Conservation (phyloP, 2,329 filamentous ascomycete genomes). For the Calonectria pseudoreteaudii region DNA sequence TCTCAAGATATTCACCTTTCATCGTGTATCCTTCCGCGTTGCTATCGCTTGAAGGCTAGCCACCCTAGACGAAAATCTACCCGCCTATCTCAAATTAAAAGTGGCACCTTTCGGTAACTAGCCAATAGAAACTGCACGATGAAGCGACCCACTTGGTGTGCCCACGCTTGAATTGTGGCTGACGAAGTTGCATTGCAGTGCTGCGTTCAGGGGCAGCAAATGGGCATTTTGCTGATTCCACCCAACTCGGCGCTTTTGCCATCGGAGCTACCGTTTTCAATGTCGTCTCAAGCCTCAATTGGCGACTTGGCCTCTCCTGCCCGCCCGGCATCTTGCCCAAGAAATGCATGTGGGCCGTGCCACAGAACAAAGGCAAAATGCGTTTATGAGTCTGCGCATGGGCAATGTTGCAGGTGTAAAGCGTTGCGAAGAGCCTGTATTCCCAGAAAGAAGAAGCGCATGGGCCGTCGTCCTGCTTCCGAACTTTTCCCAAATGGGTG, state of each 20-base stretch:
- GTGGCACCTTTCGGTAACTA: background rate
- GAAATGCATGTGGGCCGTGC: background rate
- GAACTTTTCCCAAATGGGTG: background rate
- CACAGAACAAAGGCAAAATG: conserved; percentile 6
- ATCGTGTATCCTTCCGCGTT: background rate
- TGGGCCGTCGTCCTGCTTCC: background rate
- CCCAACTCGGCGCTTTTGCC: background rate
- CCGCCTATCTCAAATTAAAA: background rate
- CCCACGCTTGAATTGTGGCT: background rate
- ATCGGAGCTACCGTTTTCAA: background rate
- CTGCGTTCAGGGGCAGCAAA: background rate
- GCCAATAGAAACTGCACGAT: background rate
- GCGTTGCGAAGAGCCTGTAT: background rate
- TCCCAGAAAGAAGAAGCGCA: background rate
- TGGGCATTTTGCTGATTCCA: background rate
- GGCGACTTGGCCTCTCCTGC: background rate
- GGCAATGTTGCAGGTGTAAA: background rate
- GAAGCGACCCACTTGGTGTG: background rate
- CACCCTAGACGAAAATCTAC: background rate
- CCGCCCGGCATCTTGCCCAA: background rate
- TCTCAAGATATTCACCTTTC: too few relatives aligned
- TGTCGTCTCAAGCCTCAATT: background rate
- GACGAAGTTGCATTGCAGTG: background rate
- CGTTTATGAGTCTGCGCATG: background rate
- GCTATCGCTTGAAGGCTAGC: background rate